These are phyloP conservation scores for Pleurotus citrinopileatus DNA, from an alignment of 768 basidiomycete genomes.

Conservation along the genomic window DNA sequence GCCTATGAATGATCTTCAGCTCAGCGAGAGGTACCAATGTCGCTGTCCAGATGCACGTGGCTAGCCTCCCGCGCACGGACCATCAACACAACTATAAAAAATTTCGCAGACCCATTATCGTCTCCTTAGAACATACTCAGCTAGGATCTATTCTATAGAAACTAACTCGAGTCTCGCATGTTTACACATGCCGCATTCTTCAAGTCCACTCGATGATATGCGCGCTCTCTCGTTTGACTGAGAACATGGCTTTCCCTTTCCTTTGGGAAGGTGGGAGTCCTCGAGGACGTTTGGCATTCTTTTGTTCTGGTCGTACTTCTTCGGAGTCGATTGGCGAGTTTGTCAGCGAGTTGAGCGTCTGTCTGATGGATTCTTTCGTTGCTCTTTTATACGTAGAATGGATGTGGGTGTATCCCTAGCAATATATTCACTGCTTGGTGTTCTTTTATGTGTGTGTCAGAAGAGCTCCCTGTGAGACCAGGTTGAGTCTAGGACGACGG, in stretches of 20 bases:
- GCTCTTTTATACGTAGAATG: background rate
- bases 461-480: too few relatives aligned
- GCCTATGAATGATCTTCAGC: too few relatives aligned
- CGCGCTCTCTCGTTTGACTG: constrained; percentile 48
- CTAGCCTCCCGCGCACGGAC: constrained; percentile 27
- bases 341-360: constrained; percentile 57
- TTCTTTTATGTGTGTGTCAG: too few relatives aligned
- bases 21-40: too few relatives aligned
- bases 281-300: constrained; percentile 65
- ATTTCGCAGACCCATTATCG: constrained; percentile 6
- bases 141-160: constrained; percentile 72
- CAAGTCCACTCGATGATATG: constrained; percentile 59
- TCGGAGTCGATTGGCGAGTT: constrained; percentile 21
- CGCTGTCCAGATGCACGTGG: background rate
- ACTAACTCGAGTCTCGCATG: constrained; percentile 71
- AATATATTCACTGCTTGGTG: too few relatives aligned
- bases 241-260: constrained; percentile 48
- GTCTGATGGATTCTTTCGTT: constrained; percentile 53
- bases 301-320: constrained; percentile 16
- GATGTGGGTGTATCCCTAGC: background rate
- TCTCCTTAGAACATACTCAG: constrained; percentile 65
- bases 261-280: constrained; percentile 26
- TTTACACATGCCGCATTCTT: constrained; percentile 65
- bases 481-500: too few relatives aligned
- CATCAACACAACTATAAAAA: constrained; percentile 33